phyloP scores from a whole-genome alignment of 306 rosid species.

The Ziziphus jujuba region DNA sequence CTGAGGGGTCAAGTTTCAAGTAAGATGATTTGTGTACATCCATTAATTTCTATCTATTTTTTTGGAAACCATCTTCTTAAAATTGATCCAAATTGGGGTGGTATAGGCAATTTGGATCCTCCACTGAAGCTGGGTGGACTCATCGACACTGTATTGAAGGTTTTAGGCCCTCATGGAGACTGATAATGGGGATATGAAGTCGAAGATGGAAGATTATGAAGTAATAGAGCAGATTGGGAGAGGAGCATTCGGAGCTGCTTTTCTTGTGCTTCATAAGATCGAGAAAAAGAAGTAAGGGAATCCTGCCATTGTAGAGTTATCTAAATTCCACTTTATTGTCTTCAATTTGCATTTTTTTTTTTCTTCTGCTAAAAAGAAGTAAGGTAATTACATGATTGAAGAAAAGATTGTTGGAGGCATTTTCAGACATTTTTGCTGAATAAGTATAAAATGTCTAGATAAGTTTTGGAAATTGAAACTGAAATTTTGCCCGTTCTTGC shows the following conservation, averaged over 20 bases:
- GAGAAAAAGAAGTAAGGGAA: constrained; percentile 63
- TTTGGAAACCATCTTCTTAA: constrained; percentile 16
- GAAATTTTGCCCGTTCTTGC: background rate
- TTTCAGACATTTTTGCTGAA: background rate
- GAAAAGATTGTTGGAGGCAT: constrained; percentile 6
- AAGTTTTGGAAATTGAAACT: background rate
- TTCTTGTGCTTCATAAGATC: constrained; percentile 69
- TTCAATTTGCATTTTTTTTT: background rate
- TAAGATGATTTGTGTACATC: background rate
- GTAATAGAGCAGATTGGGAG: constrained; percentile 80
- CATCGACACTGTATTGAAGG: constrained; percentile 36
- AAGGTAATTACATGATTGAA: constrained; percentile 17
- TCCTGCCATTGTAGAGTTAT: background rate
- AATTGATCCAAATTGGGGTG: constrained; percentile 27
- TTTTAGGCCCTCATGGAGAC: constrained; percentile 47
- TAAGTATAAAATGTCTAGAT: background rate
- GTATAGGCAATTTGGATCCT: constrained; percentile 34
- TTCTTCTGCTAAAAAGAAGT: constrained; percentile 17
- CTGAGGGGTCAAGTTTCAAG: constrained; percentile 6
- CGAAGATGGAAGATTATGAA: constrained; percentile 76
- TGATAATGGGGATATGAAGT: constrained; percentile 53
- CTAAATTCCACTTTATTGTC: background rate
- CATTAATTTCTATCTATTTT: constrained; percentile 1
- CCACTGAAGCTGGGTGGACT: constrained; percentile 23
- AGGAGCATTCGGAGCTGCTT: constrained; percentile 81